Evolutionary conservation across 805 yeast genomes (phyloP).

Genomic region (Ogataea pignaliae): DNA sequence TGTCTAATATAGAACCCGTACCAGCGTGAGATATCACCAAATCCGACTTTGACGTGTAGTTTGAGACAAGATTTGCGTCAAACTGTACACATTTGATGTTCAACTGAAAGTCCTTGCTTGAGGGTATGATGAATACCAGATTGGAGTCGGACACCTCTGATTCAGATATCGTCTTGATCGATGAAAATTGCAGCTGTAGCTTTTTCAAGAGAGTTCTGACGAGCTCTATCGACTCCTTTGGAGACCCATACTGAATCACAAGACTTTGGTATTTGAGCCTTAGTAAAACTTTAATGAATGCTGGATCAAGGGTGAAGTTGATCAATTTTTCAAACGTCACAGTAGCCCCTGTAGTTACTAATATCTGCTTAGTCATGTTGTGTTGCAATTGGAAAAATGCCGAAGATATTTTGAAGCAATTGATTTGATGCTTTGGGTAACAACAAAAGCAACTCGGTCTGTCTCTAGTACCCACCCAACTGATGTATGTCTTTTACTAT

Average conservation of each 20-base stretch:
- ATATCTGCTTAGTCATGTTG: slow-evolving; percentile 15
- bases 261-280: slow-evolving; percentile 36
- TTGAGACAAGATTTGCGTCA: slow-evolving; percentile 35
- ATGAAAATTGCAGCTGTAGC: not conserved
- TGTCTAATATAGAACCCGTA: slow-evolving; percentile 87
- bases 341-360: slow-evolving; percentile 90
- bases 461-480: no score
- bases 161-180: not conserved
- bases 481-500: no score
- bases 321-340: slow-evolving; percentile 69
- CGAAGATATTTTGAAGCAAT: no score
- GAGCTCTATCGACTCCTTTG: slow-evolving; percentile 9
- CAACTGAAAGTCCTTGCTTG: slow-evolving; percentile 6
- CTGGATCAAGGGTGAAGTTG: slow-evolving; percentile 31
- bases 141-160: not conserved
- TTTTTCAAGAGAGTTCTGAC: slow-evolving; percentile 5
- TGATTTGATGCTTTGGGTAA: no score
- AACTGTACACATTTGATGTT: slow-evolving; percentile 44
- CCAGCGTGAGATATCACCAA: slow-evolving; percentile 85
- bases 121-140: not conserved
- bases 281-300: slow-evolving; percentile 35
- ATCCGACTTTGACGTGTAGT: slow-evolving; percentile 42
- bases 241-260: slow-evolving; percentile 56
- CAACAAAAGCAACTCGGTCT: no score
- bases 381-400: no score